A percentile compares a stretch with the other conserved stretches of the same genome.
Conservation (phyloP, 2,329 filamentous ascomycete species). For the Xylaria sp. region DNA sequence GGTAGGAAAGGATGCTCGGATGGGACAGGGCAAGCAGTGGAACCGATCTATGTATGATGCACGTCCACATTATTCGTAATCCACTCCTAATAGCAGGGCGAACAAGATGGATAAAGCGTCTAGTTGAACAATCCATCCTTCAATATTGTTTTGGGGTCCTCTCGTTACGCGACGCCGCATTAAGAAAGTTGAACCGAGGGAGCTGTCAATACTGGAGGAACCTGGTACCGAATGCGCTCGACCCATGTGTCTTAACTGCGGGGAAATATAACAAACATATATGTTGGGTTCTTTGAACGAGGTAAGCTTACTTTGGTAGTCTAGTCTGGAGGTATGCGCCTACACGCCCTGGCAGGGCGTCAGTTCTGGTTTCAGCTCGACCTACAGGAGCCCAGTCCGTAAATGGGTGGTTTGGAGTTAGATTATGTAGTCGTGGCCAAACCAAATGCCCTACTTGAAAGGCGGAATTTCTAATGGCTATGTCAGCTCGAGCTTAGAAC, state of each 20-base stretch:
- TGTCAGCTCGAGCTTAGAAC: neutral
- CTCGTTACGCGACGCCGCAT: neutral
- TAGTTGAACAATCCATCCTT: neutral
- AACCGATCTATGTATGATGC: too few relatives aligned
- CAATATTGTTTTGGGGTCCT: neutral
- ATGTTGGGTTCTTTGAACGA: neutral
- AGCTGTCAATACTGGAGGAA: neutral
- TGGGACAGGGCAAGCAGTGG: too few relatives aligned
- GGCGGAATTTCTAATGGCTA: neutral
- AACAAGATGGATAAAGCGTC: neutral
- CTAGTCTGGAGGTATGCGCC: neutral
- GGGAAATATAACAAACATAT: neutral
- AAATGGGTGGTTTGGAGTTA: neutral
- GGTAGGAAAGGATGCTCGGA: too few relatives aligned
- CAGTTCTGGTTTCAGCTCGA: neutral
- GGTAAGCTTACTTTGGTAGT: too few relatives aligned
- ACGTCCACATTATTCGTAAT: too few relatives aligned
- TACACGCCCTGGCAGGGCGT: neutral
- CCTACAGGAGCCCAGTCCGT: conserved; percentile 7
- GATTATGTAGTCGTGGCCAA: conserved; percentile 8
- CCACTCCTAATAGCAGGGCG: too few relatives aligned
- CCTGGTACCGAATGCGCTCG: neutral
- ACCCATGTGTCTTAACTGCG: neutral
- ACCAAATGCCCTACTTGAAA: neutral
- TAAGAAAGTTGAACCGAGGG: neutral